Conservation (phyloP, 768 basidiomycete genomes). For the Mrakia gelida region DNA sequence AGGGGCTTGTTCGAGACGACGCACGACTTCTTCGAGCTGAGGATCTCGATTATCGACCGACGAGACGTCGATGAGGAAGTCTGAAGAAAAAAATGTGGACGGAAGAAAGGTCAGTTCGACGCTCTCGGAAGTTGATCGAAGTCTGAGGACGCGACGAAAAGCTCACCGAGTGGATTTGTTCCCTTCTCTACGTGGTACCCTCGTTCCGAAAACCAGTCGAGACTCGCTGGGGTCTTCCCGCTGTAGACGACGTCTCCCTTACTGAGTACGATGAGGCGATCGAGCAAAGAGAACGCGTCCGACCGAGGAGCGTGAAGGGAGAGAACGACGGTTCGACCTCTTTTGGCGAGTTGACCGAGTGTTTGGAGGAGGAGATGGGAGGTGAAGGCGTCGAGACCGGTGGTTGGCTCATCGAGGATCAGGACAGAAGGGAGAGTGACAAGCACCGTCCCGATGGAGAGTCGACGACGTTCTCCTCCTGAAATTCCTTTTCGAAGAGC, state of each 20-base stretch:
- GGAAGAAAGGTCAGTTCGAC: not conserved
- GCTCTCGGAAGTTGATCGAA: no score
- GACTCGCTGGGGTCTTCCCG: conserved; percentile 42
- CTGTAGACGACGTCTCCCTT: conserved; percentile 53
- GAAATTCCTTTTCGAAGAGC: conserved; percentile 59
- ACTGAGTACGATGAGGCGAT: conserved; percentile 57
- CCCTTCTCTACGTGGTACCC: conserved; percentile 43
- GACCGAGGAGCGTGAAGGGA: conserved; percentile 67
- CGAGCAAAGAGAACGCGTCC: conserved; percentile 60
- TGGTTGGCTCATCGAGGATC: conserved; percentile 51
- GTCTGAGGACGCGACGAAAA: not conserved
- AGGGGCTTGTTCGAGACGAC: not conserved
- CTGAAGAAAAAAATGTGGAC: conserved; percentile 9
- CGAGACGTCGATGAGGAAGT: conserved; percentile 50
- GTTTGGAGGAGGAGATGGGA: conserved; percentile 43
- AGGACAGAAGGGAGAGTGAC: conserved; percentile 60
- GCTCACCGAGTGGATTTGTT: conserved; percentile 20
- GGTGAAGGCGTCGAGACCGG: conserved; percentile 41
- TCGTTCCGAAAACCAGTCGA: conserved; percentile 47
- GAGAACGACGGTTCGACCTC: conserved; percentile 53
- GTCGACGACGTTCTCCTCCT: conserved; percentile 60
- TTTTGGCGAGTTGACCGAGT: conserved; percentile 39
- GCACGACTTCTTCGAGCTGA: conserved; percentile 44
- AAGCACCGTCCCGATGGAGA: conserved; percentile 56
- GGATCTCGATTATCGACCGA: conserved; percentile 48